Evolutionary conservation across 2,329 filamentous ascomycete species (phyloP).

Genomic region (Colletotrichum sidae): DNA sequence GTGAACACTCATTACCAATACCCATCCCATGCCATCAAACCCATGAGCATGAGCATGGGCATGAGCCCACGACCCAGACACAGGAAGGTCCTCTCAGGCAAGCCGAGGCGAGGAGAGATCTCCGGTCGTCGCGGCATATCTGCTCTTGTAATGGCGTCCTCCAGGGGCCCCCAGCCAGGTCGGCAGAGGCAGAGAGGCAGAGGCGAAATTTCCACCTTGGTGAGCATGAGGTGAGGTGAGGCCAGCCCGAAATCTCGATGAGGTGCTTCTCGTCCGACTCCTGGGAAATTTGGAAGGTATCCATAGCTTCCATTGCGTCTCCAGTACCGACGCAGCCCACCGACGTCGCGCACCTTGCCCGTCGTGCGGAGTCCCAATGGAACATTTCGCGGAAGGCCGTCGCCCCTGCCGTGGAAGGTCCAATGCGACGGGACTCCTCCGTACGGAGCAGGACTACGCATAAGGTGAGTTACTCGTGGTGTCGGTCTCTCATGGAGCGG

Average conservation of each 20-base stretch:
- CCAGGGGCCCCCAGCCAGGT: background rate
- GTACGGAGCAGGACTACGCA: too few relatives aligned
- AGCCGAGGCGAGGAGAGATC: slow-evolving; percentile 9
- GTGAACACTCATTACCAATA: too few relatives aligned
- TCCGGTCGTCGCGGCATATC: slow-evolving; percentile 11
- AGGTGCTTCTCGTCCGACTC: slow-evolving; percentile 1
- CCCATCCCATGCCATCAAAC: background rate
- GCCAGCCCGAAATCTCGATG: slow-evolving; percentile 7
- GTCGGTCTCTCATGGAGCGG: too few relatives aligned
- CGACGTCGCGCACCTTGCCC: slow-evolving; percentile 21
- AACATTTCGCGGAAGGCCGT: slow-evolving; percentile 3
- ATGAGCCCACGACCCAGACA: background rate
- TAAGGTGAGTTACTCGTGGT: too few relatives aligned
- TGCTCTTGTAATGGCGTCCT: background rate
- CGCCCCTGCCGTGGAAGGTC: slow-evolving; percentile 10
- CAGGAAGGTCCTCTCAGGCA: background rate
- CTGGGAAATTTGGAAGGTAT: slow-evolving; percentile 16
- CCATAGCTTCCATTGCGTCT: slow-evolving; percentile 36
- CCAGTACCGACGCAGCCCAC: background rate
- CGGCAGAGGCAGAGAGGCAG: too few relatives aligned
- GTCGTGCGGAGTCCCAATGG: slow-evolving; percentile 3
- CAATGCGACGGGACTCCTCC: background rate
- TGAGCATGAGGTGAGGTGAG: background rate
- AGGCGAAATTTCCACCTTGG: too few relatives aligned
- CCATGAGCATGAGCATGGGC: background rate